Percentiles rank a stretch among this genome's conserved stretches.
Conservation (phyloP, 495 filamentous ascomycete genomes). For the Jackrogersella minutella region DNA sequence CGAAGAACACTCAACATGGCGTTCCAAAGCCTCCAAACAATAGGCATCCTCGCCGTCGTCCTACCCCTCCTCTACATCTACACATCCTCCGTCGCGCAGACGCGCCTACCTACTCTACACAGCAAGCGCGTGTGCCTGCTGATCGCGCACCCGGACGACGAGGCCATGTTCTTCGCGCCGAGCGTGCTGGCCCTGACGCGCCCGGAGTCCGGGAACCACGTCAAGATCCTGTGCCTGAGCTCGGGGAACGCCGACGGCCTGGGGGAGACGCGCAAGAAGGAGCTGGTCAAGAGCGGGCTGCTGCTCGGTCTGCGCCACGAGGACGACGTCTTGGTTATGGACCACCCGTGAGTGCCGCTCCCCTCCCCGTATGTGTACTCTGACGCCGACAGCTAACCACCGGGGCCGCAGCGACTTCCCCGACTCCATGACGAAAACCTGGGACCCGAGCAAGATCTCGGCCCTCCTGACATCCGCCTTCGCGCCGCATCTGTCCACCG, state of each 20-base stretch:
- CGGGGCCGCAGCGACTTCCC: slow-evolving; percentile 67
- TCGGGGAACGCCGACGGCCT: slow-evolving; percentile 89
- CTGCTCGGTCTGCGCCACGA: slow-evolving; percentile 74
- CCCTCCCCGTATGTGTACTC: not conserved
- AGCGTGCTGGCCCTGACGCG: slow-evolving; percentile 81
- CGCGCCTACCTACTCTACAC: slow-evolving; percentile 71
- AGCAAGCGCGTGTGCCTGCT: slow-evolving; percentile 87
- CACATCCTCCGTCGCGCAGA: slow-evolving; percentile 61
- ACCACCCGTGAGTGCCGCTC: slow-evolving; percentile 62
- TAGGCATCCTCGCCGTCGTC: slow-evolving; percentile 60
- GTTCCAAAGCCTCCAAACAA: slow-evolving; percentile 28
- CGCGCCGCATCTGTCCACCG: slow-evolving; percentile 62
- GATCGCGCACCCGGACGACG: slow-evolving; percentile 97
- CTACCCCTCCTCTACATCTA: slow-evolving; percentile 70
- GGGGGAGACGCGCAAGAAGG: slow-evolving; percentile 79
- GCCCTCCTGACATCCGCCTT: slow-evolving; percentile 73
- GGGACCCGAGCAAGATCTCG: slow-evolving; percentile 74
- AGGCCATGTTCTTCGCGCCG: slow-evolving; percentile 99
- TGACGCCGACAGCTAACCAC: not conserved
- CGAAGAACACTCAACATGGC: slow-evolving; percentile 5
- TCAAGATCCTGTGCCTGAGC: slow-evolving; percentile 93
- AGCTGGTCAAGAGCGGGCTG: slow-evolving; percentile 79
- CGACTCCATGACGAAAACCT: slow-evolving; percentile 82
- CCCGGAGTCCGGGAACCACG: slow-evolving; percentile 77
- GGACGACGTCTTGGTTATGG: slow-evolving; percentile 82